Conservation (phyloP, 2,329 filamentous ascomycete species). For the Ramularia collo-cygni region DNA sequence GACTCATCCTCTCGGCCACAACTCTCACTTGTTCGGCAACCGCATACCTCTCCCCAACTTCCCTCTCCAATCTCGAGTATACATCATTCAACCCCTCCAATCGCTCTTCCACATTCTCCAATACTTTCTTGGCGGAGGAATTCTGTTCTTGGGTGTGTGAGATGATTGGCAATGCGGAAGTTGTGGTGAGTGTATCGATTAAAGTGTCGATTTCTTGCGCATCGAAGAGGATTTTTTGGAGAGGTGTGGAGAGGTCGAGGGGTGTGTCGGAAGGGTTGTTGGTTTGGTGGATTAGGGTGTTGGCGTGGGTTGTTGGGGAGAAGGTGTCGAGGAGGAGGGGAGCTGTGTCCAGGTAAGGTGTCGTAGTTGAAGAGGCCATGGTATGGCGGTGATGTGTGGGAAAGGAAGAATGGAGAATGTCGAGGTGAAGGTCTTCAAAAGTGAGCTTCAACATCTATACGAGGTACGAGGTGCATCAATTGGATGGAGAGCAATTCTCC, state of each 20-base stretch:
- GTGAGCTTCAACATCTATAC: no score
- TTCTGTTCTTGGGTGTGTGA: constrained; percentile 69
- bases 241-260: constrained; percentile 86
- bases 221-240: constrained; percentile 91
- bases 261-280: constrained; percentile 88
- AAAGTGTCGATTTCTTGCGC: constrained; percentile 95
- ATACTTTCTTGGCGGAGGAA: constrained; percentile 62
- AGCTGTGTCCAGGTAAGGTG: constrained; percentile 84
- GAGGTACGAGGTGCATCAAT: no score
- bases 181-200: constrained; percentile 82
- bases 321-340: constrained; percentile 80
- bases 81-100: constrained; percentile 73
- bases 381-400: constrained; percentile 1
- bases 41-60: constrained; percentile 79
- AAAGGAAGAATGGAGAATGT: neutral
- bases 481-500: no score
- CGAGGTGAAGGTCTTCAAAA: no score
- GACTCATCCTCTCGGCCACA: constrained; percentile 71
- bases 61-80: constrained; percentile 76
- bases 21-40: constrained; percentile 75
- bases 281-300: constrained; percentile 77
- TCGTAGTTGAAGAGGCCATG: neutral
- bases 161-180: constrained; percentile 73
- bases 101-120: constrained; percentile 72
- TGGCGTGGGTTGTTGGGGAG: constrained; percentile 75